Evolutionary conservation across 805 yeast genomes (phyloP), one percentile per base, ranked within the genome.

Genomic region (Kluyveromyces dobzhanskii): DNA sequence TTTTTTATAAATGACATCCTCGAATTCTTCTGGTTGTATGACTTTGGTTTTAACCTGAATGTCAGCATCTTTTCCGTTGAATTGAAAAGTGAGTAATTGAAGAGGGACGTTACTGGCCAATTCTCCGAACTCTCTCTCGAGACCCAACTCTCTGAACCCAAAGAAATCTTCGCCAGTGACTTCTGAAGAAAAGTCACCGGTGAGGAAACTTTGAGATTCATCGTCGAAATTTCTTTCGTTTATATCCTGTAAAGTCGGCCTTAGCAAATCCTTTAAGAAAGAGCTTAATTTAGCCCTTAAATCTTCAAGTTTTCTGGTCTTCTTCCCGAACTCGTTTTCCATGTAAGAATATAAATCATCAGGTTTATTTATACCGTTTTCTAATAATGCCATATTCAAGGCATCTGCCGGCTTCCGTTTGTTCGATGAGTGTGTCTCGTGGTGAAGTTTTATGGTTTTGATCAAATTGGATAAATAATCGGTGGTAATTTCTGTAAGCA

Each of bases 81-180:
- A 53, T 32, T 57, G 62, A n/a, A 59, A 54, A 12, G 65, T 54
- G 27, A 92, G 66, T 41, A 92, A 66, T 59, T 90, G 95, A 32
- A 94, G 67, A 2, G 99, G 98, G 19, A 92, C 86, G 0, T 95
- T 76, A 3, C 88, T 73, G 21, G 88, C 81, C 36, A 87, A 62
- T 56, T 90, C 66, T 9, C 90, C 88, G 57, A 86, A 82, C 59
- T 92, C 99, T 51, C 81, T 85, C 53, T 90, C 97, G 38, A 92
- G 65, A 0, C 98, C 98, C 35, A 92, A 67, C 48, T 90, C 97
- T 55, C 75, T 83, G 68, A 92, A 94, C 0, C 99, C 99, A 65
- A 94, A 94, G 71, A 88, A 92, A 63, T 92, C 99, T 51, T 90
- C 98, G 5, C 97, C 98, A 1, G 66, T 60, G 28, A 92, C 65